phyloP scores from a whole-genome alignment of 257 asterid genomes.

The Lavandula angustifolia region DNA sequence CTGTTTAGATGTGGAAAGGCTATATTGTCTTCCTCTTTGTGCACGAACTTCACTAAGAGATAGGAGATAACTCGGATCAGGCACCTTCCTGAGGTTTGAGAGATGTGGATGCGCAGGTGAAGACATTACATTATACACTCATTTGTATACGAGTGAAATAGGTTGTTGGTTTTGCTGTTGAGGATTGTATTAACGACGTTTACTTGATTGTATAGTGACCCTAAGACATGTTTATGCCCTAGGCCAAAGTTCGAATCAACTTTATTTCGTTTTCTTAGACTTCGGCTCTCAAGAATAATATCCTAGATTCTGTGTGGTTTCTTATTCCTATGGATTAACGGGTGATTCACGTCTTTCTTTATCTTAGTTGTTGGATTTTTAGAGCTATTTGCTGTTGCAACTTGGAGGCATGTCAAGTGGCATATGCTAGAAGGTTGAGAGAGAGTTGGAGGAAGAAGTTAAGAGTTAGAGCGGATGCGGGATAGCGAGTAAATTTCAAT shows the following conservation, averaged over 20 bases:
- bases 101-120: slow-evolving; percentile 25
- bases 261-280: too few relatives aligned
- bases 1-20: slow-evolving; percentile 43
- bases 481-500: too few relatives aligned
- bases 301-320: background rate
- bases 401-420: too few relatives aligned
- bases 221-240: too few relatives aligned
- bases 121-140: background rate
- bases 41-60: slow-evolving; percentile 11
- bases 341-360: background rate
- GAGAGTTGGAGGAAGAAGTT: too few relatives aligned
- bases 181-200: slow-evolving; percentile 15
- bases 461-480: too few relatives aligned
- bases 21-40: slow-evolving; percentile 16
- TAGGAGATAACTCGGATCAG: slow-evolving; percentile 21
- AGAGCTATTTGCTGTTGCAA: too few relatives aligned
- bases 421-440: too few relatives aligned
- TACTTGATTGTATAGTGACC: slow-evolving; percentile 31
- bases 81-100: slow-evolving; percentile 27
- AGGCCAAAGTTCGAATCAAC: too few relatives aligned
- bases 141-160: slow-evolving; percentile 24
- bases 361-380: too few relatives aligned
- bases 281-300: too few relatives aligned
- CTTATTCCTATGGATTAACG: slow-evolving; percentile 10
- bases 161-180: slow-evolving; percentile 17